phyloP scores from a whole-genome alignment of 257 asterid species.

The Solanum rostratum region DNA sequence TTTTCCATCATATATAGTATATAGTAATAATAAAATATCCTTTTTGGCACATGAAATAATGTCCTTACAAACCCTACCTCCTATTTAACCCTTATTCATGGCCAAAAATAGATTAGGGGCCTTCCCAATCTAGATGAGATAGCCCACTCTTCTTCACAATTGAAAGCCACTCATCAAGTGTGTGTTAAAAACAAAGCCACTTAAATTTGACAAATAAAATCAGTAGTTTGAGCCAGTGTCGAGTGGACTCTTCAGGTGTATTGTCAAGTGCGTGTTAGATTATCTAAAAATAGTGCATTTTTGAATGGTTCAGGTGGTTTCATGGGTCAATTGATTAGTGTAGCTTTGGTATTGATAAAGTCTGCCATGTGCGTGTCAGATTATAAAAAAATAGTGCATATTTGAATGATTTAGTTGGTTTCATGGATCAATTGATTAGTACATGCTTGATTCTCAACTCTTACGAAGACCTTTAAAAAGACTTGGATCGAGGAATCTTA shows the following conservation, averaged over 20 bases:
- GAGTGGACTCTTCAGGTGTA: background rate
- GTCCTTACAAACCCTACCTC: conserved; percentile 12
- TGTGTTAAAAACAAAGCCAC: background rate
- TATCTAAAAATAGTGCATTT: background rate
- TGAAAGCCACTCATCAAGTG: background rate
- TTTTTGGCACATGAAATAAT: background rate
- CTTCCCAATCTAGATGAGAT: background rate
- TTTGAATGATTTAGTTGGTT: too few relatives aligned
- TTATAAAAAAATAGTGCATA: background rate
- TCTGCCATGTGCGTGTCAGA: background rate
- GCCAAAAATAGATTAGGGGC: background rate
- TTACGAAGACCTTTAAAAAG: too few relatives aligned
- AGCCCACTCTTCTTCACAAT: background rate
- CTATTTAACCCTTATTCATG: background rate
- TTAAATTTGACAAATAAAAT: background rate
- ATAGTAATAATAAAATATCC: background rate
- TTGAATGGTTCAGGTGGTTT: too few relatives aligned
- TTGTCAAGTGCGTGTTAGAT: background rate
- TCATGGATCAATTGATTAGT: background rate
- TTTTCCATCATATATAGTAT: background rate
- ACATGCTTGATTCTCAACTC: too few relatives aligned
- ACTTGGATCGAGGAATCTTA: too few relatives aligned
- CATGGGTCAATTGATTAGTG: background rate
- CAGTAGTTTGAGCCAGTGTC: background rate
- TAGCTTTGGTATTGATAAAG: too few relatives aligned